A percentile compares a stretch with the other conserved stretches of the same genome.
These are phyloP conservation scores for Suillus subalutaceus DNA, from an alignment of 768 basidiomycete genomes.

Conservation along the genomic window DNA sequence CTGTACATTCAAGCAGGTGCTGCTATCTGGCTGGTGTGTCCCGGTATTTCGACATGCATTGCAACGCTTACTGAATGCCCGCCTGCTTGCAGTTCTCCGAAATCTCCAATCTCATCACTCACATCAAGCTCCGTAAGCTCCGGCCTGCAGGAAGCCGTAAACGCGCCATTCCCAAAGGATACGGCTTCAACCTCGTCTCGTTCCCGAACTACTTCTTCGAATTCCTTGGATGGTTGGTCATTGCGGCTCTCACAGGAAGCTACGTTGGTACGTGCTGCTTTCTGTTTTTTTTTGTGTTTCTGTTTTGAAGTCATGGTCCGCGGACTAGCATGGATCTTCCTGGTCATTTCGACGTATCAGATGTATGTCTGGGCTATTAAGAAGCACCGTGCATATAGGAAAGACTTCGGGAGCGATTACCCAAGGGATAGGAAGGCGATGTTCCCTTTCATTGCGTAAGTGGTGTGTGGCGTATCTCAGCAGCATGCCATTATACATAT, in stretches of 20 bases:
- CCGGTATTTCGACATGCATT: constrained; percentile 2
- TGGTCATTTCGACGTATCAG: constrained; percentile 56
- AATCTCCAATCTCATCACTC: constrained; percentile 81
- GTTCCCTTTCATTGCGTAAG: constrained; percentile 59
- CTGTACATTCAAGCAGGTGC: constrained; percentile 68
- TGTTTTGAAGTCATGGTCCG: constrained; percentile 3
- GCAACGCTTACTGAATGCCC: constrained; percentile 6
- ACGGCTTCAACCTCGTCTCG: constrained; percentile 85
- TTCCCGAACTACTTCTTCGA: constrained; percentile 98
- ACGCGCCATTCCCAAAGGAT: constrained; percentile 89
- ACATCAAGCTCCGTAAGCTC: constrained; percentile 80
- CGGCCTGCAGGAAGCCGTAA: constrained; percentile 79
- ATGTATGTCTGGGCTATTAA: constrained; percentile 91
- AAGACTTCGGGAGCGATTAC: constrained; percentile 90
- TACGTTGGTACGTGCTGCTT: constrained; percentile 58
- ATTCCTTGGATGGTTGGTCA: constrained; percentile 68
- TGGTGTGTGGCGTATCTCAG: background rate
- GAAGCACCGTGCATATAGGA: constrained; percentile 89
- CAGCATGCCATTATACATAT: background rate
- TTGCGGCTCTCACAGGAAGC: constrained; percentile 79
- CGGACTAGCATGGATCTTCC: constrained; percentile 63
- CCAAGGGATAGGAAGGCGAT: constrained; percentile 75
- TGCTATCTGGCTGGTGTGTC: constrained; percentile 71
- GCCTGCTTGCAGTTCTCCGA: constrained; percentile 69
- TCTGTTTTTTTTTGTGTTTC: background rate